Base-by-base conservation (phyloP, 192 early-diverging fungal genomes). In the Coemansia sp. region DNA sequence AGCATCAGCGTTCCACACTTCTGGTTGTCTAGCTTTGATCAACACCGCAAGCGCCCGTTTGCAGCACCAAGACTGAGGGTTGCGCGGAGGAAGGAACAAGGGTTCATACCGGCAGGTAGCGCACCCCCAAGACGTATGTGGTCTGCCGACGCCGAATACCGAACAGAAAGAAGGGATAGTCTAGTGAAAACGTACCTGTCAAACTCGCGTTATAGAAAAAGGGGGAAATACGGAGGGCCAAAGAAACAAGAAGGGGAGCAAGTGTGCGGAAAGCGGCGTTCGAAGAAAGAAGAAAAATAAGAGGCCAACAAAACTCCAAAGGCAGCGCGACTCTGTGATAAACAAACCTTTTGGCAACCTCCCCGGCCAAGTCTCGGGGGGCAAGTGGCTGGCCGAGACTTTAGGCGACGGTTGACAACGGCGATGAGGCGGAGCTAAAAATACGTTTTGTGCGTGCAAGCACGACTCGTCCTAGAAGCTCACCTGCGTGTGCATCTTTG, bases 241-340 rank as follows among this genome's bases (percentile, higher is more conserved):
- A 20, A 56, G 28, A 55, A 56, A 11, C 21, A 56, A 56, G n/a
- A 56, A 54, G 28, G 22, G 51, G 51, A 53, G 51, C 25, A 55
- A 55, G 31, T 31, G 28, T 19, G 34, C 36, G 54, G 37, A 38
- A 57, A 36, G 34, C 55, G 37, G 34, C 31, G 22, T 57, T 57
- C 19, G 36, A 60, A 60, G 56, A 46, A 21, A 55, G 37, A 60
- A 37, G 22, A 64, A 54, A 25, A 60, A 46, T 48, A 47, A 28
- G 22, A 17, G 23, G 49, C 51, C 23, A 37, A 50, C 37, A 15
- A 48, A 64, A 52, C 48, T 31, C 10, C 54, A 10, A 19, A 15
- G 54, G 17, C 23, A 56, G 54, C 11, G 28, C 10, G 54, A 56
- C 54, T 23, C 23, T 34, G 20, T 56, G 54, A 56, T 56, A 36